Percentiles rank a stretch among this genome's conserved stretches.
Conservation (phyloP, 345 rosid species). For the Xanthoceras sorbifolium region DNA sequence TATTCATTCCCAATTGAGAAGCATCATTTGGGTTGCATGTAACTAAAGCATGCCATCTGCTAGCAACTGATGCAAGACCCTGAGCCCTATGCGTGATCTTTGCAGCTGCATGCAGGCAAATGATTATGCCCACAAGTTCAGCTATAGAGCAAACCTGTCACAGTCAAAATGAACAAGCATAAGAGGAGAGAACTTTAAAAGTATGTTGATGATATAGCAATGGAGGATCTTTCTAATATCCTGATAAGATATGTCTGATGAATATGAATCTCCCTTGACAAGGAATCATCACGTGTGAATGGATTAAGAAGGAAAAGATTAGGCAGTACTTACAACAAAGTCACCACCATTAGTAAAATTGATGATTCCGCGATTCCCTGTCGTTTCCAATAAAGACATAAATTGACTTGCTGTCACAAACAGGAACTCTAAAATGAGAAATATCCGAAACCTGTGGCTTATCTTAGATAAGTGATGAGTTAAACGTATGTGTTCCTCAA, state of each 20-base stretch:
- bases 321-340: constrained; percentile 32
- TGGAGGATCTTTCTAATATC: neutral
- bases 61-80: constrained; percentile 33
- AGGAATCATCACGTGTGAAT: too few relatives aligned
- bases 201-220: neutral
- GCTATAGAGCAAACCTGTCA: constrained; percentile 37
- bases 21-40: constrained; percentile 36
- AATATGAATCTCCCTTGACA: too few relatives aligned
- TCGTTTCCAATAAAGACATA: constrained; percentile 35
- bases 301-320: too few relatives aligned
- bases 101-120: constrained; percentile 44
- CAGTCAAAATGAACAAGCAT: neutral
- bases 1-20: constrained; percentile 29
- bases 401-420: constrained; percentile 36
- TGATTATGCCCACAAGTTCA: constrained; percentile 38
- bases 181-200: neutral
- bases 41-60: constrained; percentile 58
- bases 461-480: constrained; percentile 37
- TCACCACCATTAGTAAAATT: constrained; percentile 36
- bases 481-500: constrained; percentile 35
- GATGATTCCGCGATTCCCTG: constrained; percentile 23
- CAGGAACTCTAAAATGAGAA: constrained; percentile 32
- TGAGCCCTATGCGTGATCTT: constrained; percentile 43
- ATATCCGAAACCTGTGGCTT: constrained; percentile 41
- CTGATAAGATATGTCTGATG: too few relatives aligned